Evolutionary conservation across 768 basidiomycete genomes (phyloP), one percentile per base, ranked within the genome.

Genomic region (Hypsizygus marmoreus): DNA sequence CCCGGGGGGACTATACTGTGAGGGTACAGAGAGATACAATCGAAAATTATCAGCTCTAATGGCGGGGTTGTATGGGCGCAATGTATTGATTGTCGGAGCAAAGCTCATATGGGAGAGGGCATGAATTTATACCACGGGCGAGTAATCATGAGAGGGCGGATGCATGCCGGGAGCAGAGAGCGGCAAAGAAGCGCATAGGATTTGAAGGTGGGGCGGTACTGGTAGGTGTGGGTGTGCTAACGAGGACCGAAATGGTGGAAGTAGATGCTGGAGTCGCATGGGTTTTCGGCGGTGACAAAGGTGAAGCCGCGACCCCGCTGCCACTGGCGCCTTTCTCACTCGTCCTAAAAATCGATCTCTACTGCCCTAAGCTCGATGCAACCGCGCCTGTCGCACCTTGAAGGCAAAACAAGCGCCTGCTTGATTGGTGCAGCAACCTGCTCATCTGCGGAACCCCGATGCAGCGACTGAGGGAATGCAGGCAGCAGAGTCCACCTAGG

Each of bases 101-200:
- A 11, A 4, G 28, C 13, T 24, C 37, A 14, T 34, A n/a, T 50
- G 45, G 2, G 53, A 54, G 33, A 47, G n/a, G n/a, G n/a, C n/a
- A n/a, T n/a, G n/a, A n/a, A n/a, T n/a, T n/a, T n/a, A n/a, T n/a
- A n/a, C n/a, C n/a, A n/a, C n/a, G n/a, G n/a, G n/a, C n/a, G n/a
- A n/a, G n/a, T n/a, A n/a, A 47, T 1, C 45, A 37, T 10, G 46
- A 50, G 11, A 37, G 39, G 5, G 45, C 14, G 2, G 53, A 54
- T 3, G 20, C 23, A 29, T 48, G 53, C 7, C n/a, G 20, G 10
- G 46, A 47, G 1, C 47, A 53, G 3, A 24, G 41, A 38, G 30
- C 13, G 29, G 25, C n/a, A 23, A 12, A 6, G 11, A 30, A 6
- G n/a, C n/a, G n/a, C n/a, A 17, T 35, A 5, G 34, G 19, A 4